Evolutionary conservation across 371 early-diverging fungal genomes (phyloP), one percentile per base, ranked within the genome.

Genomic region (Homolaphlyctis polyrhiza): DNA sequence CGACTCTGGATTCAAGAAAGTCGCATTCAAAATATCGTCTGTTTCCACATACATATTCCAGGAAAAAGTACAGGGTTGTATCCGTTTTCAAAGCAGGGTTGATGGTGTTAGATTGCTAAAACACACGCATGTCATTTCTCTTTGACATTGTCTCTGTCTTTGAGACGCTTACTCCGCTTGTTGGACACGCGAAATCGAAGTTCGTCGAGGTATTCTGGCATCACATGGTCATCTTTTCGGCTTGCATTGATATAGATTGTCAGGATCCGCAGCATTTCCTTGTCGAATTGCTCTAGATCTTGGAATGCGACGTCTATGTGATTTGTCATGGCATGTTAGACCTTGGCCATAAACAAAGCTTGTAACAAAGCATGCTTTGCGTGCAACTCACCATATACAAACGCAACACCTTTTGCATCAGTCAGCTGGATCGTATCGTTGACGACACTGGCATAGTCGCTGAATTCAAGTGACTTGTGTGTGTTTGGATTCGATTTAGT

Each of bases 341-440:
- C n/a, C n/a, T n/a, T n/a, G n/a, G n/a, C n/a, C n/a, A n/a, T n/a
- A n/a, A n/a, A n/a, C n/a, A n/a, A n/a, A n/a, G n/a, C n/a, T n/a
- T n/a, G n/a, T n/a, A n/a, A n/a, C n/a, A n/a, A n/a, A n/a, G n/a
- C n/a, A n/a, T n/a, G n/a, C n/a, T n/a, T n/a, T n/a, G n/a, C 29
- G 57, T 27, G 21, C n/a, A 57, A 18, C 66, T 60, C 57, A 78
- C 81, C 84, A 64, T 83, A 81, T 16, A 83, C 60, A 60, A 83
- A 63, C 4, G 54, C 23, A 16, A 59, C 52, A 2, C 80, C 80
- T 32, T 69, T 65, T 8, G 66, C 48, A 62, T 83, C 81, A 32
- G 54, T 48, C 4, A 77, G 55, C 27, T 55, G 54, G 21, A 77
- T 61, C 35, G 33, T 25, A 25, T 69, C 72, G 45, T 74, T 65